Conservation (phyloP, 2,329 filamentous ascomycete species). For the Scleromitrula shiraiana region DNA sequence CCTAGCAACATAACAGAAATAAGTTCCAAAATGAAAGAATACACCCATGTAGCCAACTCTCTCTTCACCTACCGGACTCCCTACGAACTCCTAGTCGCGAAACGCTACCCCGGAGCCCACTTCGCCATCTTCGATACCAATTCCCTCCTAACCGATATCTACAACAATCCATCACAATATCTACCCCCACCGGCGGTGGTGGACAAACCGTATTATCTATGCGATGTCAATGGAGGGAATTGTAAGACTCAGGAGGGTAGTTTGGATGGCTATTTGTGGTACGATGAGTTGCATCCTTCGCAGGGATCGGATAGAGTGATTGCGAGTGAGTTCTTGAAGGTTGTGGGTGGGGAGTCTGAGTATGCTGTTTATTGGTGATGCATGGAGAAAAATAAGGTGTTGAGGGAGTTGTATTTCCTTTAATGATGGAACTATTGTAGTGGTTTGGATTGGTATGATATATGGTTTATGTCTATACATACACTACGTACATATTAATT, state of each 20-base stretch:
- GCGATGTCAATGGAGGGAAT: conserved; percentile 32
- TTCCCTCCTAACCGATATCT: conserved; percentile 56
- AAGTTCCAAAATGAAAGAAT: conserved; percentile 41
- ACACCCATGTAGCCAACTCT: conserved; percentile 42
- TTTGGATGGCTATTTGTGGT: conserved; percentile 61
- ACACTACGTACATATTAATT: too few species aligned
- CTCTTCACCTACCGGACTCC: conserved; percentile 43
- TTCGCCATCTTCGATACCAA: conserved; percentile 63
- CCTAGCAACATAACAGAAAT: conserved; percentile 41
- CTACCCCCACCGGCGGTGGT: conserved; percentile 57
- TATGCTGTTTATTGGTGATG: conserved; percentile 32
- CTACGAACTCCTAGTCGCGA: conserved; percentile 36
- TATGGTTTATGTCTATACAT: too few species aligned
- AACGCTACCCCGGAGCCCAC: conserved; percentile 48
- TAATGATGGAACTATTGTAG: too few species aligned
- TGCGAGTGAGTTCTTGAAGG: conserved; percentile 47
- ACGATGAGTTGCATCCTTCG: conserved; percentile 65
- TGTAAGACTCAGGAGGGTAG: conserved; percentile 32
- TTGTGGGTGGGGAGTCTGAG: conserved; percentile 38
- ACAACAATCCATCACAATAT: conserved; percentile 50
- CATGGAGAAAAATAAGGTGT: too few species aligned
- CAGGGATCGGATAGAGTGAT: conserved; percentile 52
- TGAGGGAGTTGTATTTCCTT: too few species aligned
- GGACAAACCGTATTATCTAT: conserved; percentile 49
- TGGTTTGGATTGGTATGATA: too few species aligned